These are phyloP conservation scores for Hypoxylon sp. DNA, from an alignment of 2,329 filamentous ascomycete species.

Conservation along the genomic window DNA sequence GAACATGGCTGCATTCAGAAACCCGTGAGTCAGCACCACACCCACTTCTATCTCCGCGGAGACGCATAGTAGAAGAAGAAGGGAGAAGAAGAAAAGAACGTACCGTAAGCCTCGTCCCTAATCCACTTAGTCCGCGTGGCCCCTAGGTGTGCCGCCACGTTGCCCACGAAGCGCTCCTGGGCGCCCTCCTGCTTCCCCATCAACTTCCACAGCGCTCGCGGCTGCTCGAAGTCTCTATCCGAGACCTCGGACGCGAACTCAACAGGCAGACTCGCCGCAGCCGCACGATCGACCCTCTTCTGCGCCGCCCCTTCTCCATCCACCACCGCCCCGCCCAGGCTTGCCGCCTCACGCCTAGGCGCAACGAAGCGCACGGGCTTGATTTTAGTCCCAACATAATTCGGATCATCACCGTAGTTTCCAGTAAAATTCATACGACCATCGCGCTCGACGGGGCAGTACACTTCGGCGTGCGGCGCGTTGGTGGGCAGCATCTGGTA, in stretches of 20 bases:
- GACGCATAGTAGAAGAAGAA: neutral
- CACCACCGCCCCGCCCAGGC: neutral
- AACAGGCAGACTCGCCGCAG: neutral
- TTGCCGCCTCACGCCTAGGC: neutral
- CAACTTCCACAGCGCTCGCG: slow-evolving; percentile 22
- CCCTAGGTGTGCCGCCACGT: slow-evolving; percentile 24
- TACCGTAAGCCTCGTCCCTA: slow-evolving; percentile 29
- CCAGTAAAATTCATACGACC: slow-evolving; percentile 27
- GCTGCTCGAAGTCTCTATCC: slow-evolving; percentile 27
- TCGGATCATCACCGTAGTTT: slow-evolving; percentile 26
- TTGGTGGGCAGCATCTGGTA: slow-evolving; percentile 42
- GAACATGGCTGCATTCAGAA: slow-evolving; percentile 25
- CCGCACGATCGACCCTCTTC: neutral
- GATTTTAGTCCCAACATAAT: slow-evolving; percentile 16
- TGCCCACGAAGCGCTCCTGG: slow-evolving; percentile 25
- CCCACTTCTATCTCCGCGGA: neutral
- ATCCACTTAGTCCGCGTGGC: slow-evolving; percentile 24
- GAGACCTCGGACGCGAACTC: slow-evolving; percentile 30
- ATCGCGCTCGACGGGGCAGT: slow-evolving; percentile 29
- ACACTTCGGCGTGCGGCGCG: slow-evolving; percentile 15
- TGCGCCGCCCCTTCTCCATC: neutral
- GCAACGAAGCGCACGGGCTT: slow-evolving; percentile 17
- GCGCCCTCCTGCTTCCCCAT: slow-evolving; percentile 27
- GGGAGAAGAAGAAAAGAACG: neutral
- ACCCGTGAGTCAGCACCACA: slow-evolving; percentile 18